phyloP scores from a whole-genome alignment of 495 filamentous ascomycete species.

The Trichocladium uniseriatum region DNA sequence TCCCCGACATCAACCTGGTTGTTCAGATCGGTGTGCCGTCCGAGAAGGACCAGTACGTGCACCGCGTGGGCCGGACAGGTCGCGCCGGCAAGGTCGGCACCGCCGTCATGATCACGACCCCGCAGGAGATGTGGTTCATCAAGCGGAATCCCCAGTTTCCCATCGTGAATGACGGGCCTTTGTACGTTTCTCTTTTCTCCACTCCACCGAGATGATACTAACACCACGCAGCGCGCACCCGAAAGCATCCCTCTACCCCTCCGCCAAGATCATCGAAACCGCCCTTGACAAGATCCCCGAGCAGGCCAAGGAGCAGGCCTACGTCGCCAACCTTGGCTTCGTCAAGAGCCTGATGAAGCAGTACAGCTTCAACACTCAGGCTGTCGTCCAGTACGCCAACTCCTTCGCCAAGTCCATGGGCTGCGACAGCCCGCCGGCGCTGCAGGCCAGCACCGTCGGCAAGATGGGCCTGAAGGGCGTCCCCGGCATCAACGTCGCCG shows the following conservation, averaged over 20 bases:
- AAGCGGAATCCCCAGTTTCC: conserved; percentile 20
- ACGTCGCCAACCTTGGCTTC: conserved; percentile 23
- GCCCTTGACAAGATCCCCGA: conserved; percentile 21
- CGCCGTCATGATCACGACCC: conserved; percentile 75
- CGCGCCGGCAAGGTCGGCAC: conserved; percentile 69
- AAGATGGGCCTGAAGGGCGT: conserved; percentile 30
- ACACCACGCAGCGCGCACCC: conserved; percentile 12
- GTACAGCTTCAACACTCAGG: conserved; percentile 5
- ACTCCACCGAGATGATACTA: too few species aligned
- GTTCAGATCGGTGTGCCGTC: conserved; percentile 85
- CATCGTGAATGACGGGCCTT: conserved; percentile 16
- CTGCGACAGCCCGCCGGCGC: conserved; percentile 11
- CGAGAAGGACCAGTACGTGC: conserved; percentile 71
- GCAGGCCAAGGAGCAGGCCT: conserved; percentile 19
- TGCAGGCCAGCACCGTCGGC: conserved; percentile 11
- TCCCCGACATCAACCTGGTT: conserved; percentile 65
- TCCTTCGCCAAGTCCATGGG: conserved; percentile 19
- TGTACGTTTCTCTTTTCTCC: conserved; percentile 17
- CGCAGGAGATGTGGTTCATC: conserved; percentile 66
- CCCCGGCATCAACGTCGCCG: conserved; percentile 15
- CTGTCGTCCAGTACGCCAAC: conserved; percentile 22
- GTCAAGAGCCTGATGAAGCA: conserved; percentile 15
- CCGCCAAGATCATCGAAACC: conserved; percentile 14
- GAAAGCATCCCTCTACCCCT: conserved; percentile 15
- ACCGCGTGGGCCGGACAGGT: conserved; percentile 87